These are phyloP conservation scores for Rhododendron williamsianum DNA, from an alignment of 148 eudicot genomes.

Conservation along the genomic window DNA sequence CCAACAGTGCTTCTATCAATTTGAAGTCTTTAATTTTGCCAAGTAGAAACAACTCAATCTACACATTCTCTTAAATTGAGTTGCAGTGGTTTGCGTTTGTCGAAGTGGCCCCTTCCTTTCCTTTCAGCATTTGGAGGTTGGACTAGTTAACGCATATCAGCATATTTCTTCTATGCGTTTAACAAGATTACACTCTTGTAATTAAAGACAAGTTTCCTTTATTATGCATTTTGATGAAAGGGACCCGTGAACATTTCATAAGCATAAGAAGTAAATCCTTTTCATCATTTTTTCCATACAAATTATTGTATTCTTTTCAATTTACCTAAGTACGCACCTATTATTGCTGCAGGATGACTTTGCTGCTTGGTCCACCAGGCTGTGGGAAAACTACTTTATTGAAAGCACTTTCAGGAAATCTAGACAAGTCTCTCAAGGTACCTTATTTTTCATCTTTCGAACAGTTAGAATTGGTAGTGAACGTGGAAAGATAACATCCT, in stretches of 20 bases:
- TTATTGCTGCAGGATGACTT: constrained; percentile 51
- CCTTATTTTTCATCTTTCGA: not conserved
- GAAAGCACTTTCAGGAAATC: constrained; percentile 68
- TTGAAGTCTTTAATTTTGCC: not conserved
- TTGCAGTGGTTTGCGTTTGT: not conserved
- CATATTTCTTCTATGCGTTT: not conserved
- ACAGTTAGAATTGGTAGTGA: not conserved
- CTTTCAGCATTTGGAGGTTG: not conserved
- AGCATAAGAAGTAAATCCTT: not conserved
- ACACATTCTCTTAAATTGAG: not conserved
- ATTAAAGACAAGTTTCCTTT: not conserved
- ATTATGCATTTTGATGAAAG: not conserved
- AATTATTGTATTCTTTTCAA: not conserved
- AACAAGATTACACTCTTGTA: not conserved
- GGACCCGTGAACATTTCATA: not conserved
- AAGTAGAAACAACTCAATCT: not conserved
- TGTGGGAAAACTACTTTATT: constrained; percentile 70
- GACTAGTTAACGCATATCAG: not conserved
- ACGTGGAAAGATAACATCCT: not conserved
- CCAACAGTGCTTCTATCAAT: not conserved
- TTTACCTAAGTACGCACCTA: not conserved
- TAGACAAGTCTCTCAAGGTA: constrained; percentile 65
- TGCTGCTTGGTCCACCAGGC: constrained; percentile 17
- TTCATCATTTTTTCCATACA: too few relatives aligned
- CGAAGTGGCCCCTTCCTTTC: not conserved